A percentile compares a stretch with the other conserved stretches of the same genome.
These are phyloP conservation scores for Ganoderma leucocontextum DNA, from an alignment of 1,284 basidiomycete genomes.

Conservation along the genomic window DNA sequence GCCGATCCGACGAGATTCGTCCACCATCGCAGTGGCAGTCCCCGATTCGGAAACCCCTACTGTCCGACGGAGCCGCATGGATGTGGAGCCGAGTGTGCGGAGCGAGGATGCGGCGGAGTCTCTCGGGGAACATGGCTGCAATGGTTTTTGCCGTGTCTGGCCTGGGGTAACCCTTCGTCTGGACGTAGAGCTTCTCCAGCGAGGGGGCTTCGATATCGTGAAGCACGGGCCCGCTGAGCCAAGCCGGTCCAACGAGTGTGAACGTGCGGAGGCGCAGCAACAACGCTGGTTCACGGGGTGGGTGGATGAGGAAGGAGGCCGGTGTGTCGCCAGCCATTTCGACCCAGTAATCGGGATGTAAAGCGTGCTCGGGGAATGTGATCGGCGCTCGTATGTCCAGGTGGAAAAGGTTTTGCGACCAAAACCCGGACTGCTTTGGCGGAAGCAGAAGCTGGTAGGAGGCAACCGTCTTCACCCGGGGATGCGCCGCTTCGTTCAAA, in stretches of 20 bases:
- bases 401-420: background rate
- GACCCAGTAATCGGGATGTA: background rate
- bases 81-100: background rate
- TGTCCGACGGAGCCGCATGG: background rate
- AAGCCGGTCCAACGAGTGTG: background rate
- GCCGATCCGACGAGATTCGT: background rate
- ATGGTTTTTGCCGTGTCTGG: background rate
- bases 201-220: background rate
- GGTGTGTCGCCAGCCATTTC: background rate
- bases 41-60: background rate
- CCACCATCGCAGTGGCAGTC: background rate
- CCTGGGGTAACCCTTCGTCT: background rate
- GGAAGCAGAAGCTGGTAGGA: background rate
- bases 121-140: background rate
- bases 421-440: background rate
- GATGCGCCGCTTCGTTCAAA: background rate
- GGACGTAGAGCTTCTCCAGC: background rate
- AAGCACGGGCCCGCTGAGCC: background rate
- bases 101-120: background rate
- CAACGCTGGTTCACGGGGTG: background rate
- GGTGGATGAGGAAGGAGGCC: background rate
- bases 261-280: background rate
- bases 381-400: background rate
- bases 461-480: background rate
- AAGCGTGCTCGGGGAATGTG: background rate